A percentile compares a stretch with the other conserved stretches of the same genome.
Evolutionary conservation across 2,329 filamentous ascomycete species (phyloP).

Genomic region (Hypoxylon rubiginosum): DNA sequence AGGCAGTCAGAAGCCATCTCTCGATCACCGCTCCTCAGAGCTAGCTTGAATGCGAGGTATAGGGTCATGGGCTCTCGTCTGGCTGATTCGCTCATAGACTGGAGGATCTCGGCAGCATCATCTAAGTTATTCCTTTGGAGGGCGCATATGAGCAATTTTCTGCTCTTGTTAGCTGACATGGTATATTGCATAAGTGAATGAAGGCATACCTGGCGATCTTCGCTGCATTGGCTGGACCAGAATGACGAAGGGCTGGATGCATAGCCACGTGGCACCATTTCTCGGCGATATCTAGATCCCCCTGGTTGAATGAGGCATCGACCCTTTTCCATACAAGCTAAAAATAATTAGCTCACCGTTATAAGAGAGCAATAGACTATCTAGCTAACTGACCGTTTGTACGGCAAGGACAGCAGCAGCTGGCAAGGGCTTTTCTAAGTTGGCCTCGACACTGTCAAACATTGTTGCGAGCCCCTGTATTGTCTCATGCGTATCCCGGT

Average conservation of each 20-base stretch:
- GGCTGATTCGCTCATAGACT: slow-evolving; percentile 69
- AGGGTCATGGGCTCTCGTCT: slow-evolving; percentile 74
- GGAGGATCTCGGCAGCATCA: slow-evolving; percentile 67
- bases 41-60: slow-evolving; percentile 82
- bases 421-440: slow-evolving; percentile 63
- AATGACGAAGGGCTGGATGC: slow-evolving; percentile 74
- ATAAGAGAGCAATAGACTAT: background rate
- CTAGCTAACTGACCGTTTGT: slow-evolving; percentile 69
- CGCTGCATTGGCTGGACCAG: slow-evolving; percentile 74
- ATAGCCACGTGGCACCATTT: slow-evolving; percentile 80
- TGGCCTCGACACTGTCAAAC: slow-evolving; percentile 57
- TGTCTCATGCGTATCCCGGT: slow-evolving; percentile 54
- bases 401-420: slow-evolving; percentile 74
- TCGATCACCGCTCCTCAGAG: slow-evolving; percentile 70
- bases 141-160: slow-evolving; percentile 80
- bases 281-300: slow-evolving; percentile 68
- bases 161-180: slow-evolving; percentile 53
- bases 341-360: slow-evolving; percentile 23
- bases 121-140: slow-evolving; percentile 69
- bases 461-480: slow-evolving; percentile 47
- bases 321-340: slow-evolving; percentile 86
- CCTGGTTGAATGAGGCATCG: slow-evolving; percentile 69
- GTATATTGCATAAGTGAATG: background rate
- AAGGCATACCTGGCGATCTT: slow-evolving; percentile 73
- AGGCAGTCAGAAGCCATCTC: slow-evolving; percentile 75